These are phyloP conservation scores for Cercospora sojina DNA, from an alignment of 2,329 filamentous ascomycete species.

Conservation along the genomic window DNA sequence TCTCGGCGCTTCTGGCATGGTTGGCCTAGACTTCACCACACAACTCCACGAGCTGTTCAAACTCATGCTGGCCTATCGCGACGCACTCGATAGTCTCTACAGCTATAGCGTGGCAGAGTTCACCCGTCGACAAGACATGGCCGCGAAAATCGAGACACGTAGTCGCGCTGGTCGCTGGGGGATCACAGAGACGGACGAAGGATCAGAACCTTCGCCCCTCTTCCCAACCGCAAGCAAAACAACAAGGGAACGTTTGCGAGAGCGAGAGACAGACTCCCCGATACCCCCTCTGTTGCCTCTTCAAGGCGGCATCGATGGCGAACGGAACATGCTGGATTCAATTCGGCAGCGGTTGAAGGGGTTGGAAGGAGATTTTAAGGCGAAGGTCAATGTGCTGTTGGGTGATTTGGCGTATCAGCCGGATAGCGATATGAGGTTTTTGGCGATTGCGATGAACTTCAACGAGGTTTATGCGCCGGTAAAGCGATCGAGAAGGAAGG, in stretches of 20 bases:
- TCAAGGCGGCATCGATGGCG: conserved; percentile 41
- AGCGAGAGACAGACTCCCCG: conserved; percentile 43
- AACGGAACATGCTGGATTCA: conserved; percentile 69
- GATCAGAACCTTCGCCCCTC: conserved; percentile 33
- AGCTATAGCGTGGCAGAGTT: conserved; percentile 94
- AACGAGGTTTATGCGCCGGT: conserved; percentile 91
- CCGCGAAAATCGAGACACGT: conserved; percentile 67
- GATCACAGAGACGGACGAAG: conserved; percentile 56
- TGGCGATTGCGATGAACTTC: conserved; percentile 98
- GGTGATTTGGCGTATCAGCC: conserved; percentile 91
- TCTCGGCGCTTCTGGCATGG: conserved; percentile 61
- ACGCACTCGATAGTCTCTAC: conserved; percentile 90
- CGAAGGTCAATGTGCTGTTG: conserved; percentile 74
- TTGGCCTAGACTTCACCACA: conserved; percentile 69
- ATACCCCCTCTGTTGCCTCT: conserved; percentile 43
- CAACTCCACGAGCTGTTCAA: conserved; percentile 92
- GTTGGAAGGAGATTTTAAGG: conserved; percentile 73
- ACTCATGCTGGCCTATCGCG: conserved; percentile 89
- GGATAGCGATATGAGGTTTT: conserved; percentile 91
- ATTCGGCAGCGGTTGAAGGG: conserved; percentile 71
- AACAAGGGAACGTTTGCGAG: conserved; percentile 13
- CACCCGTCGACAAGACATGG: conserved; percentile 81
- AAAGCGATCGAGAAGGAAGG: conserved; percentile 38
- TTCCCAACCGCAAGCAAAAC: conserved; percentile 17
- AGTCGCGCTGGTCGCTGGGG: conserved; percentile 66